These are phyloP conservation scores for Xenoacremonium recifei DNA, from an alignment of 2,329 filamentous ascomycete species.

Conservation along the genomic window DNA sequence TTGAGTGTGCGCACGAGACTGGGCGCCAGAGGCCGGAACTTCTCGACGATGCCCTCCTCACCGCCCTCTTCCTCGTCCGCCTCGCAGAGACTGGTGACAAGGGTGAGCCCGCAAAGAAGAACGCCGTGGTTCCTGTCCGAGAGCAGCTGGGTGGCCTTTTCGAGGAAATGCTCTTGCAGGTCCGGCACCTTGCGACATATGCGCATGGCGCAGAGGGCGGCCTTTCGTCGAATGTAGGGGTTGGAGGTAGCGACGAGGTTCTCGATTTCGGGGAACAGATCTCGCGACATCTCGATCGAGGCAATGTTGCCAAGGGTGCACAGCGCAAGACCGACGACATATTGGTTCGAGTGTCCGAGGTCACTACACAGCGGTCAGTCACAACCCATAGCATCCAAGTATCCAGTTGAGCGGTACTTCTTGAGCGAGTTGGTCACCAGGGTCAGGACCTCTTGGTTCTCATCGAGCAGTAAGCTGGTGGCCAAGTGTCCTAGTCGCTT, in stretches of 20 bases:
- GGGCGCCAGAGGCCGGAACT: conserved; percentile 84
- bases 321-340: conserved; percentile 93
- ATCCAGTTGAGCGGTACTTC: conserved; percentile 66
- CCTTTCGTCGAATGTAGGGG: conserved; percentile 97
- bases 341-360: conserved; percentile 95
- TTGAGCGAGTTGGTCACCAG: conserved; percentile 97
- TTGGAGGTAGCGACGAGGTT: conserved; percentile 88
- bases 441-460: conserved; percentile 97
- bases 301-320: conserved; percentile 98
- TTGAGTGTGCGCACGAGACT: conserved; percentile 88
- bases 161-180: conserved; percentile 92
- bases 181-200: conserved; percentile 98
- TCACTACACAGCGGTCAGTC: conserved; percentile 59
- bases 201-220: conserved; percentile 96
- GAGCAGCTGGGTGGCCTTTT: conserved; percentile 85
- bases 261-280: conserved; percentile 95
- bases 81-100: conserved; percentile 91
- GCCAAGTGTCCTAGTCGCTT: conserved; percentile 94
- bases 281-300: conserved; percentile 96
- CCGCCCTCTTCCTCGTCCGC: conserved; percentile 89
- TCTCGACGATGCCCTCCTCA: conserved; percentile 86
- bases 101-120: conserved; percentile 83
- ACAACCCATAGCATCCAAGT: too few species aligned
- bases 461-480: conserved; percentile 92
- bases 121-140: conserved; percentile 96